phyloP scores from a whole-genome alignment of 129 eudicot genomes.

The Centrapalus pauciflorus region DNA sequence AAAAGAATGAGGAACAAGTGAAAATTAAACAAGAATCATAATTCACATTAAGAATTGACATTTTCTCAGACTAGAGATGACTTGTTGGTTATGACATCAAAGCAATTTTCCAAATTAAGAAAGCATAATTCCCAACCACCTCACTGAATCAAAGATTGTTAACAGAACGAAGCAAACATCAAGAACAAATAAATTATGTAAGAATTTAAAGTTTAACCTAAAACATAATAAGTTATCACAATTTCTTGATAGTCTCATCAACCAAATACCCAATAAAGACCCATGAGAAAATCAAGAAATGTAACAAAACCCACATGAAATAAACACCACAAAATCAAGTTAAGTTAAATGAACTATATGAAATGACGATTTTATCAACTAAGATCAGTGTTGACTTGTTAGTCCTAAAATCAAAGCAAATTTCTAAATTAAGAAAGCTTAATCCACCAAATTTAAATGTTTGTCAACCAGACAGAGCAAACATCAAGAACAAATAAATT shows the following conservation, averaged over 20 bases:
- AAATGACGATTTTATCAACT: neutral
- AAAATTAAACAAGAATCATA: neutral
- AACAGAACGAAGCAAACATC: slow-evolving; percentile 5
- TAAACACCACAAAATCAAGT: slow-evolving; percentile 13
- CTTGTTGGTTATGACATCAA: neutral
- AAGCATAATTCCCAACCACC: neutral
- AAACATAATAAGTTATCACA: neutral
- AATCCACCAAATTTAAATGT: slow-evolving; percentile 8
- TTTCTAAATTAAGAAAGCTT: slow-evolving; percentile 8
- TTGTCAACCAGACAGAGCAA: slow-evolving; percentile 13
- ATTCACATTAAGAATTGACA: neutral
- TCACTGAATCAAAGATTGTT: slow-evolving; percentile 7
- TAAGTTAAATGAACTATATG: neutral
- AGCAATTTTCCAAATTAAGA: neutral
- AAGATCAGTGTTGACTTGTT: slow-evolving; percentile 4
- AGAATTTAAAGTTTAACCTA: neutral
- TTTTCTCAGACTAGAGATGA: slow-evolving; percentile 1
- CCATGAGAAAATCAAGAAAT: neutral
- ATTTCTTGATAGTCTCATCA: slow-evolving; percentile 1
- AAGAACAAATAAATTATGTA: neutral
- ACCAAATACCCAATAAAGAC: neutral
- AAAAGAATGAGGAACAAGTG: slow-evolving; percentile 3
- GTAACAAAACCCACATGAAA: neutral
- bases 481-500: neutral
- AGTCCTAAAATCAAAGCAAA: neutral